Base-by-base conservation (phyloP, 306 rosid species). In the Leucaena leucocephala region DNA sequence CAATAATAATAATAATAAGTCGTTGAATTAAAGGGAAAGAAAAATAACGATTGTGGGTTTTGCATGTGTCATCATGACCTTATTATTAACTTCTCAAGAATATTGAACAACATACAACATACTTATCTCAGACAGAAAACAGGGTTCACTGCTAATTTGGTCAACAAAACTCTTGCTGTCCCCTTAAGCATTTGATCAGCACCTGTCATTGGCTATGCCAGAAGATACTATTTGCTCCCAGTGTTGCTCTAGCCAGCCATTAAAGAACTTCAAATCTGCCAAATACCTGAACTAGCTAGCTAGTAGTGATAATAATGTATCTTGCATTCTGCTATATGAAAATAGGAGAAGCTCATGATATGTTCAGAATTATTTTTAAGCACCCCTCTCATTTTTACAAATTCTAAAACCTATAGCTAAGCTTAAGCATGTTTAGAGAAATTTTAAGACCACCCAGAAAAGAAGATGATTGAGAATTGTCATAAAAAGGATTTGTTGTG, bases 41-140 rank as follows among this genome's bases (percentile, higher is more conserved):
- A 2, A 81, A 68, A 65, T 63, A 36, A 74, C 81, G 84, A 79
- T 76, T 57, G 69, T 71, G 8, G 16, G 79, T 70, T 9, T 45
- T 69, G 71, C 76, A 76, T 84, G 82, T 84, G 86, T 90, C 88
- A 92, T 91, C 87, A 88, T 90, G 86, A 89, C 83, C 82, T 77
- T 59, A 78, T 84, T 81, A 85, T 86, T 81, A 78, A 42, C 59
- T 69, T 73, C 72, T 79, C 45, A 49, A 79, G 27, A 27, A 27
- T 86, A 87, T 89, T 69, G 80, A 79, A 81, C 46, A 77, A 72
- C 85, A 85, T 79, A 79, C 45, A 79, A 68, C 83, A 82, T 81
- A 46, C 81, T 76, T 83, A 82, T 69, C 45, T 83, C 82, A 62
- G 76, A 27, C 27, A 27, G 27, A 27, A 76, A 68, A 55, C 52